These are phyloP conservation scores for Yamadazyma ubonensis DNA, from an alignment of 805 yeast species.

Conservation along the genomic window DNA sequence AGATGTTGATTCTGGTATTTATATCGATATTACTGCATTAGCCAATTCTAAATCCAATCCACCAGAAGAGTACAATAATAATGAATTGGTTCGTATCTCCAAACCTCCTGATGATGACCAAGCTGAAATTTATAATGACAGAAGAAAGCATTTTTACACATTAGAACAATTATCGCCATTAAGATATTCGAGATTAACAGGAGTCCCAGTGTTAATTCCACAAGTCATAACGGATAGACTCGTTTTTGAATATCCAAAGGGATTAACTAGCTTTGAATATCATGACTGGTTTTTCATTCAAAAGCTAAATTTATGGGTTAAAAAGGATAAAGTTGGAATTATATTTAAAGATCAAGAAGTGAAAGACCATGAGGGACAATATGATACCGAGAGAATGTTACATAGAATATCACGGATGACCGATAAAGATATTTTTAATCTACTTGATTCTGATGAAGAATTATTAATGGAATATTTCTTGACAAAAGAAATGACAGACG, in stretches of 20 bases:
- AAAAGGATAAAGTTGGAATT: constrained; percentile 13
- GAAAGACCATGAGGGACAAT: constrained; percentile 9
- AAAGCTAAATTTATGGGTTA: constrained; percentile 18
- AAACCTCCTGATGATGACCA: constrained; percentile 11
- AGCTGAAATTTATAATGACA: constrained; percentile 39
- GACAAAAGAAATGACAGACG: constrained; percentile 20
- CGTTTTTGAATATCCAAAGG: constrained; percentile 20
- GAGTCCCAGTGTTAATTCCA: constrained; percentile 32
- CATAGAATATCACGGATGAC: constrained; percentile 13
- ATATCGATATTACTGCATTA: constrained; percentile 55
- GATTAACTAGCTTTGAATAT: constrained; percentile 16
- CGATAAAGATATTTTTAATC: constrained; percentile 16
- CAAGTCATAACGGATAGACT: constrained; percentile 17
- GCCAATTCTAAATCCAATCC: constrained; percentile 19
- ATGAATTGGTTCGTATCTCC: constrained; percentile 10
- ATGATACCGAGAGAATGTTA: constrained; percentile 9
- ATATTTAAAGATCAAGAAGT: constrained; percentile 13
- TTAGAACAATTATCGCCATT: constrained; percentile 52
- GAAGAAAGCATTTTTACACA: constrained; percentile 56
- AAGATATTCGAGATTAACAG: constrained; percentile 50
- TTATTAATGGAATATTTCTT: constrained; percentile 21
- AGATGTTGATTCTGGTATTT: constrained; percentile 57
- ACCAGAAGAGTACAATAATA: constrained; percentile 16
- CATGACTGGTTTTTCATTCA: constrained; percentile 20
- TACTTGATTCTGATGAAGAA: constrained; percentile 18